Evolutionary conservation across 1,284 basidiomycete species (phyloP).

Genomic region (Pascua sp.): DNA sequence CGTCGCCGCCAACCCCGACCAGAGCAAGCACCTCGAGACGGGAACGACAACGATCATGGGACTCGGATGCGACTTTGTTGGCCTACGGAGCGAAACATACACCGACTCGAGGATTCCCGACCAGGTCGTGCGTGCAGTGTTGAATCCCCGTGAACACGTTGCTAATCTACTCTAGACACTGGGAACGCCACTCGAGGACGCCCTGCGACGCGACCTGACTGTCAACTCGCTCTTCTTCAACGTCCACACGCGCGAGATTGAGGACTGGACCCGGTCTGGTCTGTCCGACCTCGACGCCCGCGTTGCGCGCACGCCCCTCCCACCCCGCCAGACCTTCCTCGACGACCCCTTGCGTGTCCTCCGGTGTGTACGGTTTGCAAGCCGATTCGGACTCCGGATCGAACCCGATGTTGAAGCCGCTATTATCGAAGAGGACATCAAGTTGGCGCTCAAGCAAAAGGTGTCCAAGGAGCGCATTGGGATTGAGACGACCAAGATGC

Average conservation of each 20-base stretch:
- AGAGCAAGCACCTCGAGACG: slow-evolving; percentile 97
- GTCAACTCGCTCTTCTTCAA: slow-evolving; percentile 98
- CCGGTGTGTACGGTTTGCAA: slow-evolving; percentile 86
- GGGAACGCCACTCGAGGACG: slow-evolving; percentile 90
- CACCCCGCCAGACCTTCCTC: slow-evolving; percentile 80
- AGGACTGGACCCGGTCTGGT: slow-evolving; percentile 86
- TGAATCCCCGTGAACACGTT: neutral
- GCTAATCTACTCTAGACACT: slow-evolving; percentile 60
- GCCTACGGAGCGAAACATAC: slow-evolving; percentile 89
- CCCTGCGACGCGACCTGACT: slow-evolving; percentile 84
- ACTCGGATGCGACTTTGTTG: slow-evolving; percentile 89
- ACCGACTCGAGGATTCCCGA: slow-evolving; percentile 85
- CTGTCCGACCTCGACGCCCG: slow-evolving; percentile 74
- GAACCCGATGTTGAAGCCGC: slow-evolving; percentile 68
- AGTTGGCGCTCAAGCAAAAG: slow-evolving; percentile 71
- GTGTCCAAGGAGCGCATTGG: slow-evolving; percentile 87
- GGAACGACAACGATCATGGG: slow-evolving; percentile 82
- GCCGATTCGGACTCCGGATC: slow-evolving; percentile 78
- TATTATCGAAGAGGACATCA: slow-evolving; percentile 64
- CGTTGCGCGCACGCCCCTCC: slow-evolving; percentile 82
- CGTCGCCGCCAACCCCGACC: slow-evolving; percentile 92
- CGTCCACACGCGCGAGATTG: slow-evolving; percentile 79
- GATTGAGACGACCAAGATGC: slow-evolving; percentile 85
- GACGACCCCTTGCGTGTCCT: slow-evolving; percentile 93
- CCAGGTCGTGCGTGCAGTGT: slow-evolving; percentile 61